These are phyloP conservation scores for Populus davidiana DNA, from an alignment of 345 rosid genomes.

Conservation along the genomic window DNA sequence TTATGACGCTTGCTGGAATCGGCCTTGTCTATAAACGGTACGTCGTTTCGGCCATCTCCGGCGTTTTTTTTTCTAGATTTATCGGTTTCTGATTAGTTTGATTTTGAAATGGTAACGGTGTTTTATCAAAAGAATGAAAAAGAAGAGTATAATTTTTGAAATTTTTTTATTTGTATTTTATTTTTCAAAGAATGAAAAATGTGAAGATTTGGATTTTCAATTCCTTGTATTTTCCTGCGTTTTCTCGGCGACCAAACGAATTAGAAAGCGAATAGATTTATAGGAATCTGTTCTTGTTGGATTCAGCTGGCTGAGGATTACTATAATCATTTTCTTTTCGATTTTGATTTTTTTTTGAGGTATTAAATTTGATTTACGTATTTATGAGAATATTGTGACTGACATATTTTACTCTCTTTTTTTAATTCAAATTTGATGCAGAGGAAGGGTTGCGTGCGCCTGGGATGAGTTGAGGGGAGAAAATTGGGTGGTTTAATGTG, in stretches of 20 bases:
- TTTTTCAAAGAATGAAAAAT: conserved; percentile 3
- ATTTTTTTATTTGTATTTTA: not conserved
- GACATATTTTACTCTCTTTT: not conserved
- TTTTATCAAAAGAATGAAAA: conserved; percentile 2
- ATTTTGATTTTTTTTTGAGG: not conserved
- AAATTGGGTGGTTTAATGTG: conserved; percentile 17
- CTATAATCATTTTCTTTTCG: not conserved
- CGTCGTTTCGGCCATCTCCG: not conserved
- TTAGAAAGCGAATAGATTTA: conserved; percentile 10
- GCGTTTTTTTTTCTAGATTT: not conserved
- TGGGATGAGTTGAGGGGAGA: conserved; percentile 10
- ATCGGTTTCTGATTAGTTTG: conserved; percentile 3
- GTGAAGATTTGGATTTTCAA: conserved; percentile 11
- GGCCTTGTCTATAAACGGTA: conserved; percentile 5
- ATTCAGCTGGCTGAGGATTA: not conserved
- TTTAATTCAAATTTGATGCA: conserved; percentile 9
- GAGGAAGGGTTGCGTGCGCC: conserved; percentile 6
- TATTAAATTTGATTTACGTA: not conserved
- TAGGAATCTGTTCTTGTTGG: not conserved
- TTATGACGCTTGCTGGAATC: conserved; percentile 29
- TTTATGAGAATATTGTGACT: not conserved
- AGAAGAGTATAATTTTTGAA: conserved; percentile 11
- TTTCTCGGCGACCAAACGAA: conserved; percentile 18
- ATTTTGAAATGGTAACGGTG: not conserved
- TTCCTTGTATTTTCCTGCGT: conserved; percentile 1